Base-by-base conservation (phyloP, 73 alveolate species). In the Symbiodinium natans region DNA sequence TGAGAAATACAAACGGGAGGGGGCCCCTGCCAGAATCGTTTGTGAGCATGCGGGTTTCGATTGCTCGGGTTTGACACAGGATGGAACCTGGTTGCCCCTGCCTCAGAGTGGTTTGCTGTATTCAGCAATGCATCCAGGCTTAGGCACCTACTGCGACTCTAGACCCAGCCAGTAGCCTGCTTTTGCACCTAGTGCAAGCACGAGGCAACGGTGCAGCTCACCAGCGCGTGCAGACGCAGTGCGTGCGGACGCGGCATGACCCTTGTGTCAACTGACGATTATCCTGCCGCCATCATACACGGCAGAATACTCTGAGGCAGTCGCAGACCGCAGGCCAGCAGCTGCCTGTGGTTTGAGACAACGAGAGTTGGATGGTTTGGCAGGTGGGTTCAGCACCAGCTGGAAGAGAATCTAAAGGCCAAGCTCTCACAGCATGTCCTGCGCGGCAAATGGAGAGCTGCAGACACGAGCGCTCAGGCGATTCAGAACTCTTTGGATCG, bases 341-440 rank as follows among this genome's bases (percentile, higher is more conserved):
- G 80, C 80, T 63, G 31, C 11, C 27, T 36, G 34, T 15, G 25
- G 80, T 25, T 27, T 63, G 36, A 63, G 36, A 63, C 15, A 31
- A 27, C 3, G 13, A 83, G 23, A 29, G n/a, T 83, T 27, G 33
- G 74, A 5, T 27, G n/a, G 17, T 40, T 15, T 40, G 17, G 34
- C 71, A 86, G 93, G 94, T 86, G 94, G 94, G 83, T 86, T 63
- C 94, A 86, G 83, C 94, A 48, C 34, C 93, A 86, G 52, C 82
- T 86, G 93, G 93, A 86, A 48, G 93, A 86, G 82, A 86, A 86
- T 52, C 93, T 86, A 56, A 86, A 41, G 68, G 93, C 93, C 29
- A 38, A 36, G 89, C 9, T 19, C 74, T 84, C 42, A 11, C 36
- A 80, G 48, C 2, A 11, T 6, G 13, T 31, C 27, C 43, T 31